Evolutionary conservation across 1,284 basidiomycete species (phyloP), one percentile per base, ranked within the genome.

Genomic region (Fomes fomentarius): DNA sequence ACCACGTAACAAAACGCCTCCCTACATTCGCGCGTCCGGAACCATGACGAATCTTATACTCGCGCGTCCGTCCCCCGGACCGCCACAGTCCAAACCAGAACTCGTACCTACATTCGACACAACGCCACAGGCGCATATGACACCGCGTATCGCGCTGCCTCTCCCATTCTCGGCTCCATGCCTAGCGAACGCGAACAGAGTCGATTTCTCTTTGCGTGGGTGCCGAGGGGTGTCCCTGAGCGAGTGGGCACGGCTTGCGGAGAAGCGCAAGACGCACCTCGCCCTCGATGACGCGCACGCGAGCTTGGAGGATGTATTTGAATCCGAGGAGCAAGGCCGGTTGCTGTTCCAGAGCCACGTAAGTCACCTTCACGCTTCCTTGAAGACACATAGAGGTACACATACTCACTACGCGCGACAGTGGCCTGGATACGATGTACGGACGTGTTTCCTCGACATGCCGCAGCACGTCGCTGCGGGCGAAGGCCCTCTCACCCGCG

Each of bases 341-440:
- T 24, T 50, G 1, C 22, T 61, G 28, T 57, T 57, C 45, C 59
- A 61, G 30, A 50, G 43, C 41, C 50, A 51, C 35, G 59, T 55
- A 37, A 51, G 59, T 42, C 0, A 8, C 11, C 7, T 38, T 7
- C 34, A 3, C 1, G 7, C n/a, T 17, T 26, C n/a, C 1, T 14
- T 8, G 21, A 15, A 11, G 2, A 2, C 14, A 6, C 1, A n/a
- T n/a, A 5, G 24, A 17, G 12, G 22, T 40, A 24, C 41, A 26
- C 8, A 31, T 24, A 10, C 25, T 39, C 15, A 30, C 28, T 19
- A 15, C 37, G 17, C 21, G 25, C n/a, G 28, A 17, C 38, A 61
- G 59, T 61, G 59, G 59, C 59, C 59, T 7, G 59, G 59, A 9
- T 61, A 61, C 24, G 56, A 46, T 14, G 21, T 50, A 1, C 44